Percentiles rank a stretch among this genome's conserved stretches.
These are phyloP conservation scores for Apiospora saccharicola DNA, from an alignment of 2,329 filamentous ascomycete genomes.

Conservation along the genomic window DNA sequence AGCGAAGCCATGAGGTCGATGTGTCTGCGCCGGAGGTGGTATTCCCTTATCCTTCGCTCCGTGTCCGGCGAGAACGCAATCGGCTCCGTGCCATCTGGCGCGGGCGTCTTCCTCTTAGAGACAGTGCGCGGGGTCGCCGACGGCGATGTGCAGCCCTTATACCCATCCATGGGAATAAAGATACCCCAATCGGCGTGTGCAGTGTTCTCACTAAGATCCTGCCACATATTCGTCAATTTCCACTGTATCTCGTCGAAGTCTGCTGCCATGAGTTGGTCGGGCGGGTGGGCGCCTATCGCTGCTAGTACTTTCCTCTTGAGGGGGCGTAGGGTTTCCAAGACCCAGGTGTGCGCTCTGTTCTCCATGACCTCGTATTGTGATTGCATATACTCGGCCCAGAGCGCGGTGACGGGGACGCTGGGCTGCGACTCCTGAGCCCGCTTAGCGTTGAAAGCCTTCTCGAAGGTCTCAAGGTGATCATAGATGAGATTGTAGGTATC, in stretches of 20 bases:
- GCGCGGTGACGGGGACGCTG: conserved; percentile 31
- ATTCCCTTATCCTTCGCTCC: background rate
- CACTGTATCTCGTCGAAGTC: conserved; percentile 27
- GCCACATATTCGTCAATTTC: conserved; percentile 34
- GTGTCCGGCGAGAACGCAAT: conserved; percentile 1
- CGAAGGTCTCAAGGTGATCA: conserved; percentile 35
- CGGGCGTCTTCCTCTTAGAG: background rate
- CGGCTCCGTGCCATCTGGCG: background rate
- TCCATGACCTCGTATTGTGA: conserved; percentile 35
- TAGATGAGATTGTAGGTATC: conserved; percentile 40
- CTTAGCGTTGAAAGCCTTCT: conserved; percentile 37
- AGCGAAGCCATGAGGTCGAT: conserved; percentile 5
- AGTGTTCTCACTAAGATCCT: conserved; percentile 35
- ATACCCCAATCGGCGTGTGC: conserved; percentile 37
- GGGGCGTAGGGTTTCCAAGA: conserved; percentile 33
- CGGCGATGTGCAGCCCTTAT: conserved; percentile 32
- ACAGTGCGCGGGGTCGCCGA: background rate
- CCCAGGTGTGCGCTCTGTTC: conserved; percentile 36
- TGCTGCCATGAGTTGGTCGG: background rate
- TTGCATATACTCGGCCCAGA: conserved; percentile 34
- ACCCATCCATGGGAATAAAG: conserved; percentile 40
- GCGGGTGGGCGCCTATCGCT: conserved; percentile 23
- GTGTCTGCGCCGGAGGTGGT: conserved; percentile 14
- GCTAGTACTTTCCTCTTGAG: conserved; percentile 32
- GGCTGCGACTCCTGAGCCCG: conserved; percentile 22